Evolutionary conservation across 1,284 basidiomycete genomes (phyloP).

Genomic region (Sphagnurus paluster): DNA sequence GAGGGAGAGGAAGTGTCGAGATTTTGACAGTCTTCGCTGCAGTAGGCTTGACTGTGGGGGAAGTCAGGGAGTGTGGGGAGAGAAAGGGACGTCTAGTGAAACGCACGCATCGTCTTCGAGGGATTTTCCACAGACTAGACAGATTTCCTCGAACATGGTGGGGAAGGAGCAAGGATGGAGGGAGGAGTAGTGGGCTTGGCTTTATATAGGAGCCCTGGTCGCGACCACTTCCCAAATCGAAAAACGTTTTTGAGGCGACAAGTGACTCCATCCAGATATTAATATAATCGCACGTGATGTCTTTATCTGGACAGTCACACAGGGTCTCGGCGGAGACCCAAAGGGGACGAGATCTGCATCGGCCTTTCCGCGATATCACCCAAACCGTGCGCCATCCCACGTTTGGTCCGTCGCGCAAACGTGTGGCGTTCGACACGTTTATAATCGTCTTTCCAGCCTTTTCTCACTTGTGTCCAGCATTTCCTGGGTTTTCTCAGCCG

Average conservation of each 20-base stretch:
- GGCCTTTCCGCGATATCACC: conserved; percentile 15
- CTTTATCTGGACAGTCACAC: conserved; percentile 8
- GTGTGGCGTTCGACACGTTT: conserved; percentile 28
- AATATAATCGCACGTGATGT: conserved; percentile 23
- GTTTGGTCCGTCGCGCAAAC: conserved; percentile 26
- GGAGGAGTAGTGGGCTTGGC: conserved; percentile 11
- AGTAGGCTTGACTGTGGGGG: conserved; percentile 63
- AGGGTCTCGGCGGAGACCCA: conserved; percentile 19
- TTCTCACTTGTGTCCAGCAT: not conserved
- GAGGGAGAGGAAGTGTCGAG: conserved; percentile 66
- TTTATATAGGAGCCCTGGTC: conserved; percentile 34
- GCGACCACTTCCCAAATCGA: conserved; percentile 34
- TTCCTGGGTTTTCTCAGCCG: not conserved
- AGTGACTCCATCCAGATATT: conserved; percentile 31
- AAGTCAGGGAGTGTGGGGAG: conserved; percentile 21
- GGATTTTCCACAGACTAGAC: conserved; percentile 66
- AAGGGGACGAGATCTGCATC: conserved; percentile 16
- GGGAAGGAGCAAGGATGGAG: conserved; percentile 17
- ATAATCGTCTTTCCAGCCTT: conserved; percentile 5
- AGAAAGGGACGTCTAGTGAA: conserved; percentile 19
- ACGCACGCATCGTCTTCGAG: conserved; percentile 61
- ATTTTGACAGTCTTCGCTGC: conserved; percentile 68
- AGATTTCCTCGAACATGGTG: conserved; percentile 75
- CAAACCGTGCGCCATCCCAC: conserved; percentile 27
- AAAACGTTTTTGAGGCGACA: conserved; percentile 30